Evolutionary conservation across 768 basidiomycete genomes (phyloP).

Genomic region (Kwoniella newhampshirensis): DNA sequence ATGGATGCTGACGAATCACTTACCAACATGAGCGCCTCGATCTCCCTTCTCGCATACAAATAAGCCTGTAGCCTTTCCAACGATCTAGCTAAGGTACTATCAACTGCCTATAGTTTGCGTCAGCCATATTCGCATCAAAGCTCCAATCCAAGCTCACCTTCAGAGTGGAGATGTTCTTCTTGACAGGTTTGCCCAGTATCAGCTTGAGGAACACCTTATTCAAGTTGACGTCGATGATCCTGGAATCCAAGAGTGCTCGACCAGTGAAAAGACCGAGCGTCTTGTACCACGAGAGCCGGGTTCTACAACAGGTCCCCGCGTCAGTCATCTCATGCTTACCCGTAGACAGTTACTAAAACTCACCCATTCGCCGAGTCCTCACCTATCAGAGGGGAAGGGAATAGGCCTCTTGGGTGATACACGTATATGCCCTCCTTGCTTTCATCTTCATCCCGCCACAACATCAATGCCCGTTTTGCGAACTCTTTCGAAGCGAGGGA

Average conservation of each 20-base stretch:
- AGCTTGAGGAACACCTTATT: conserved; percentile 94
- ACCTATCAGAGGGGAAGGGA: conserved; percentile 67
- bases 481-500: conserved; percentile 96
- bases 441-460: conserved; percentile 85
- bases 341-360: no score
- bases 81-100: conserved; percentile 79
- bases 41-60: conserved; percentile 53
- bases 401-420: conserved; percentile 78
- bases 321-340: no score
- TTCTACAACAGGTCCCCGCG: conserved; percentile 60
- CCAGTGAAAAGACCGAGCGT: conserved; percentile 95
- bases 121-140: background rate
- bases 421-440: conserved; percentile 68
- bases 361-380: conserved; percentile 36
- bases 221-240: conserved; percentile 93
- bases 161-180: conserved; percentile 76
- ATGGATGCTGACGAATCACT: conserved; percentile 12
- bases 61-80: conserved; percentile 70
- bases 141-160: conserved; percentile 59
- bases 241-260: conserved; percentile 92
- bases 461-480: conserved; percentile 77
- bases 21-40: conserved; percentile 58
- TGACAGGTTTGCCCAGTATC: conserved; percentile 80
- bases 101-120: conserved; percentile 65
- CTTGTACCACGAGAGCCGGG: conserved; percentile 79